A percentile compares a stretch with the other conserved stretches of the same genome.
These are phyloP conservation scores for Kwoniella europaea DNA, from an alignment of 768 basidiomycete species.

Conservation along the genomic window DNA sequence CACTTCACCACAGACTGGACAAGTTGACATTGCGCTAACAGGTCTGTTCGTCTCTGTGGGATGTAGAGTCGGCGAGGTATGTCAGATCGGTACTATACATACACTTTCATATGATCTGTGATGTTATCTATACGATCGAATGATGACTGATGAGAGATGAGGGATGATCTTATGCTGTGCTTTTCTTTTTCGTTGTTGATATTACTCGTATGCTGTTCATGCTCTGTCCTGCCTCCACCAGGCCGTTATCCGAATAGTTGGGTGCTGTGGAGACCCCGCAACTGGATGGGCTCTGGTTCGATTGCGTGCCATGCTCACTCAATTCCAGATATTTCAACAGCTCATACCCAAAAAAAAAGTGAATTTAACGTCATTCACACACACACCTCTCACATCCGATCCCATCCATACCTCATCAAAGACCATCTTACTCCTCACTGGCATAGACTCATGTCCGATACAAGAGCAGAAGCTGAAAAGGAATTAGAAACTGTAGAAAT, in stretches of 20 bases:
- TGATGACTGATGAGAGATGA: neutral
- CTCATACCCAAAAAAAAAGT: neutral
- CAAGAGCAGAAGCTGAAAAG: slow-evolving; percentile 40
- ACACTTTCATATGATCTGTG: too few species aligned
- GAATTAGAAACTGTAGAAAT: slow-evolving; percentile 40
- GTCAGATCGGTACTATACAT: neutral
- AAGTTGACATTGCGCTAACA: slow-evolving; percentile 24
- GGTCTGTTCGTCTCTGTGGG: neutral
- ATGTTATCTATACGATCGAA: neutral
- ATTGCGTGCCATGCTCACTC: neutral
- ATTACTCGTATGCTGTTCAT: neutral
- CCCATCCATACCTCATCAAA: neutral
- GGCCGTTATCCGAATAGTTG: neutral
- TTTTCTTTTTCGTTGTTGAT: neutral
- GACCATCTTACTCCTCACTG: neutral
- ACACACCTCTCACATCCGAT: neutral
- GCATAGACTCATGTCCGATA: slow-evolving; percentile 42
- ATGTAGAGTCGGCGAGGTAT: neutral
- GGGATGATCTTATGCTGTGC: neutral
- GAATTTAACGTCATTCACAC: slow-evolving; percentile 12
- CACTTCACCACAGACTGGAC: slow-evolving; percentile 39
- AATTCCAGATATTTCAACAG: slow-evolving; percentile 13
- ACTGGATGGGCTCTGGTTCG: neutral
- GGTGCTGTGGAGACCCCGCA: slow-evolving; percentile 4
- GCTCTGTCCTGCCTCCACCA: neutral